These are phyloP conservation scores for Gaeumannomyces tritici DNA, from an alignment of 2,329 filamentous ascomycete genomes.

Conservation along the genomic window DNA sequence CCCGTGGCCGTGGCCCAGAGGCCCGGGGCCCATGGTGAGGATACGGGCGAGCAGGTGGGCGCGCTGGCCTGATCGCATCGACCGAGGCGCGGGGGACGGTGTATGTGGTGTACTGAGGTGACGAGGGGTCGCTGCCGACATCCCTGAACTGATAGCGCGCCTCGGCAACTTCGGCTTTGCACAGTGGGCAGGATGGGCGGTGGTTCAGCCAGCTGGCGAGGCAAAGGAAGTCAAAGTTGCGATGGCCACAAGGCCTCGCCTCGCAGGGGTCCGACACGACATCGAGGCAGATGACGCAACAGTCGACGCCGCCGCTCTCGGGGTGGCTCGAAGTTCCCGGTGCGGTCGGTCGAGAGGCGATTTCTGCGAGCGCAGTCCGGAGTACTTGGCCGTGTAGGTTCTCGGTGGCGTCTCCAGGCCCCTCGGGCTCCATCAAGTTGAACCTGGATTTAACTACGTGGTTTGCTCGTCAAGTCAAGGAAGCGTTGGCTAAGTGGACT, in stretches of 20 bases:
- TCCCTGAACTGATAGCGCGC: constrained; percentile 57
- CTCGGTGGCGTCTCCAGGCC: not conserved
- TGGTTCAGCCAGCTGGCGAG: constrained; percentile 57
- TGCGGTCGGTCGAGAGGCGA: constrained; percentile 15
- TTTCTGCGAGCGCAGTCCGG: constrained; percentile 33
- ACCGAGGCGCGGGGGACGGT: constrained; percentile 24
- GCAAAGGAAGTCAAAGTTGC: constrained; percentile 78
- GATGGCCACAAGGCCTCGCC: constrained; percentile 68
- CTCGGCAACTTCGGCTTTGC: constrained; percentile 45
- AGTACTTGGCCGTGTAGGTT: constrained; percentile 31
- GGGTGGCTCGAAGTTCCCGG: too few relatives aligned
- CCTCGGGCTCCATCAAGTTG: not conserved
- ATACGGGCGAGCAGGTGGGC: not conserved
- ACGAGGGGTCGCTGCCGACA: constrained; percentile 12
- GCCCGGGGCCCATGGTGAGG: not conserved
- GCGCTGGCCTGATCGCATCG: not conserved
- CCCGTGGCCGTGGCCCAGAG: not conserved
- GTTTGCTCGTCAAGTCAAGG: too few relatives aligned
- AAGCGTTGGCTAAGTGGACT: too few relatives aligned
- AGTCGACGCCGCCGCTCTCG: constrained; percentile 14
- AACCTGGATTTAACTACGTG: not conserved
- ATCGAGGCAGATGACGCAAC: constrained; percentile 85
- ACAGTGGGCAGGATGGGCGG: constrained; percentile 64
- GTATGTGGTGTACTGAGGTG: not conserved
- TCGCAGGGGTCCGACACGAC: constrained; percentile 61